Percentiles rank a stretch among this genome's conserved stretches.
Conservation (phyloP, 2,329 filamentous ascomycete species). For the Sclerotiophoma versabilis region DNA sequence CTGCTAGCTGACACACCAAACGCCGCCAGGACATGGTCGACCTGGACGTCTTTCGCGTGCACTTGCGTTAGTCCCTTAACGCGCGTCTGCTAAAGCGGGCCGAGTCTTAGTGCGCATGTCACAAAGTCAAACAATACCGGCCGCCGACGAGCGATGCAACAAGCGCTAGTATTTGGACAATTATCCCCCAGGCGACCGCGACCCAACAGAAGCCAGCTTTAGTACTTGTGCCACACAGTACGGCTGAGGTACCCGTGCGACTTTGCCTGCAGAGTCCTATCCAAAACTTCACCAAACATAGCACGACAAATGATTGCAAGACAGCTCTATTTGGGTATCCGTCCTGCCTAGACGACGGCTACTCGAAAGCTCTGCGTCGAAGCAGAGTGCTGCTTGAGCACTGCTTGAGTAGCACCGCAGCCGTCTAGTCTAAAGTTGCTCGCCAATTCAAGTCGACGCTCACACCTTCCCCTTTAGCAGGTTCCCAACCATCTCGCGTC, state of each 20-base stretch:
- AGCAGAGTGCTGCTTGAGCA: too few species aligned
- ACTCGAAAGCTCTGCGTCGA: too few species aligned
- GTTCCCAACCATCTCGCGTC: slow-evolving; percentile 76
- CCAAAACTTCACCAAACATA: not conserved
- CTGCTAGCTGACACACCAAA: slow-evolving; percentile 1
- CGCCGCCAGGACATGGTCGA: not conserved
- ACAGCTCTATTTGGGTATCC: not conserved
- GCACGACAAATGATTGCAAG: not conserved
- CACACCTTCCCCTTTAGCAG: slow-evolving; percentile 52
- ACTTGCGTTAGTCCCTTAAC: not conserved
- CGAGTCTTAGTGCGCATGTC: not conserved
- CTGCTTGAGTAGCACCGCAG: not conserved
- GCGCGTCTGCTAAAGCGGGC: slow-evolving; percentile 4
- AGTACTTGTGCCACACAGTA: not conserved
- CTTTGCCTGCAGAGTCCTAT: not conserved
- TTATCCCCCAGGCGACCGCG: not conserved
- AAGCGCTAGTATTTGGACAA: not conserved
- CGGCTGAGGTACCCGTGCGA: not conserved
- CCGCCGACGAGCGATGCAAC: not conserved
- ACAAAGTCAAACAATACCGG: not conserved
- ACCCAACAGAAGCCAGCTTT: not conserved
- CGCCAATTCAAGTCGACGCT: not conserved
- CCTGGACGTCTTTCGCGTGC: not conserved
- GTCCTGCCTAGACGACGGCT: not conserved
- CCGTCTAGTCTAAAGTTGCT: too few species aligned